phyloP scores from a whole-genome alignment of 495 filamentous ascomycete genomes.

The Viridothelium virens region DNA sequence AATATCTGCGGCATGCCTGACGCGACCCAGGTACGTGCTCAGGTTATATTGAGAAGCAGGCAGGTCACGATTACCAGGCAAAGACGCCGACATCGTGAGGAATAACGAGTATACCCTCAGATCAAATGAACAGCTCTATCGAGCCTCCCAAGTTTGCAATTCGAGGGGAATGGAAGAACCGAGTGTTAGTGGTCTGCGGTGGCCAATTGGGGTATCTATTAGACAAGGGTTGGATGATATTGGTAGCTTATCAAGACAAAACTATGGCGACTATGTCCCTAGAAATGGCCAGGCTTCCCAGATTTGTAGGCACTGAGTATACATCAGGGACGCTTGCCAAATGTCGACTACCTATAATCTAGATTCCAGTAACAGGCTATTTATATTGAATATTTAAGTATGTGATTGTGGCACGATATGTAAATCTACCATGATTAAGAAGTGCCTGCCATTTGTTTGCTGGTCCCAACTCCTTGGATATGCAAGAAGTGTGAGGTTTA shows the following conservation, averaged over 20 bases:
- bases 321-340: too few relatives aligned
- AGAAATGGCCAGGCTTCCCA: too few relatives aligned
- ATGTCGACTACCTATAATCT: too few relatives aligned
- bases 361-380: too few relatives aligned
- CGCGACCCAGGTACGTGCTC: slow-evolving; percentile 88
- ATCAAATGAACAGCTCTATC: not conserved
- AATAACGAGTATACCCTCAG: not conserved
- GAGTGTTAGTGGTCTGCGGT: not conserved
- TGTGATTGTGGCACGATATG: not conserved
- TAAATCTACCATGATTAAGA: not conserved
- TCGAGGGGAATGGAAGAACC: not conserved
- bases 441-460: not conserved
- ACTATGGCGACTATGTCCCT: not conserved
- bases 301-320: too few relatives aligned
- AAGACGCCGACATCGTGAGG: slow-evolving; percentile 70
- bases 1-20: slow-evolving; percentile 80
- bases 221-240: not conserved
- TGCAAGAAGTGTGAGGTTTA: not conserved
- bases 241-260: not conserved
- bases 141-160: not conserved
- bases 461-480: not conserved
- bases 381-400: not conserved
- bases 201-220: not conserved
- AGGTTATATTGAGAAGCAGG: slow-evolving; percentile 89
- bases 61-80: slow-evolving; percentile 77